phyloP scores from a whole-genome alignment of 352 stramenopile genomes.

The Pilasporangium apinafurcum region DNA sequence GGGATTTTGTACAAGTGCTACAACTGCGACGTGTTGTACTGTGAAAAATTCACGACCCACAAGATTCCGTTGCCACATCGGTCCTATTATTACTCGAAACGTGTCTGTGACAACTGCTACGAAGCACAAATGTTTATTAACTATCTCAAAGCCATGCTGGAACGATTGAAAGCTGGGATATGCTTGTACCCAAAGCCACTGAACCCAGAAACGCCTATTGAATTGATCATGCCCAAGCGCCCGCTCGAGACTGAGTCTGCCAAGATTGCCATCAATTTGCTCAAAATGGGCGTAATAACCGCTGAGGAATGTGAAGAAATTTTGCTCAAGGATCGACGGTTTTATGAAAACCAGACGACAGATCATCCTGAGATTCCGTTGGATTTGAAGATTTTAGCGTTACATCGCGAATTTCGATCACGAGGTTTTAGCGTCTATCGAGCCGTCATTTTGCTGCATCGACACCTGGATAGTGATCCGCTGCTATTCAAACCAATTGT shows the following conservation, averaged over 20 bases:
- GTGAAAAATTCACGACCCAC: slow-evolving; percentile 75
- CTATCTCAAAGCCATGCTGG: slow-evolving; percentile 79
- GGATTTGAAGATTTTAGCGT: slow-evolving; percentile 76
- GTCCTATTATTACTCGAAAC: slow-evolving; percentile 78
- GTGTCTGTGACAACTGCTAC: slow-evolving; percentile 82
- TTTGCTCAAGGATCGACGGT: slow-evolving; percentile 65
- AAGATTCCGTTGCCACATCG: slow-evolving; percentile 76
- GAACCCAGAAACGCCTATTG: slow-evolving; percentile 77
- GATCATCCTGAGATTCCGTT: slow-evolving; percentile 83
- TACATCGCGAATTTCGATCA: slow-evolving; percentile 84
- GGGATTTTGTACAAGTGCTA: slow-evolving; percentile 75
- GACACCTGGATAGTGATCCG: slow-evolving; percentile 79
- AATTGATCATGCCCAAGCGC: slow-evolving; percentile 85
- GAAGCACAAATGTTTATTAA: slow-evolving; percentile 83
- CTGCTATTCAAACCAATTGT: slow-evolving; percentile 85
- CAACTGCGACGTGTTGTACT: slow-evolving; percentile 75
- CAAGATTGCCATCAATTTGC: slow-evolving; percentile 83
- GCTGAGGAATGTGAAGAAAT: slow-evolving; percentile 87
- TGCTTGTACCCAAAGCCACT: slow-evolving; percentile 84
- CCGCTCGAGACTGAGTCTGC: slow-evolving; percentile 72
- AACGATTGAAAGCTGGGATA: slow-evolving; percentile 80
- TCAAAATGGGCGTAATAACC: slow-evolving; percentile 78
- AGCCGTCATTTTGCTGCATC: slow-evolving; percentile 80
- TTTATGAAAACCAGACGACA: slow-evolving; percentile 81
- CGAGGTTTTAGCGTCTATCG: slow-evolving; percentile 79